Evolutionary conservation across 768 basidiomycete species (phyloP), one percentile per base, ranked within the genome.

Genomic region (Gelatoporia subvermispora): DNA sequence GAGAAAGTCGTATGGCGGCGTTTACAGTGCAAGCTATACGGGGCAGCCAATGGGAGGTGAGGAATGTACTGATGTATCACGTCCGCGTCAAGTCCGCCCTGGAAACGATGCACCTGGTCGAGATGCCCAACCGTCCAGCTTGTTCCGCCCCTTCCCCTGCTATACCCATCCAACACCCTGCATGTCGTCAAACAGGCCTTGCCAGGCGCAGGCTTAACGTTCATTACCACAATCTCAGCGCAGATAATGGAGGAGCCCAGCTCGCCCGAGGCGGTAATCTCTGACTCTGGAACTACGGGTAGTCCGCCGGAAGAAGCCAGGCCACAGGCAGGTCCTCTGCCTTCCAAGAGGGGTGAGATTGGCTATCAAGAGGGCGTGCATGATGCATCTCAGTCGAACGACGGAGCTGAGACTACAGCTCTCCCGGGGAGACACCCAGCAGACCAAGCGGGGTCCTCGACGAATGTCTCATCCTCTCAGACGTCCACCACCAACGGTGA

Each of bases 271-370:
- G 28, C 28, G 28, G 13, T 13, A 31, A 5, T 31, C 28, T 13
- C 28, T 7, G 28, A 31, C 7, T 31, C 28, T 31, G 28, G 28
- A 31, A 42, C 41, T 17, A 44, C 28, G 20, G 41, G 45, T 11
- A 48, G 45, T 28, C 31, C 43, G 22, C 45, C 43, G 36, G 24
- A 41, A 24, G 48, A 49, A 49, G 16, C 20, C 39, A 46, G 52
- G 44, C 54, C 54, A 31, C 57, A 84, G 70, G 81, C 82, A 57
- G 81, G 71, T 37, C 82, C 83, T 47, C 66, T 84, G 59, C 84
- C 84, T 45, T 62, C 60, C 38, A 85, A 85, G 62, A 71, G 75
- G 17, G 85, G 83, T 22, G 84, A 85, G 59, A 79, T 87, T 44
- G 84, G 84, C 18, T 87, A 70, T 58, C 51, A 68, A 23, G 81